Evolutionary conservation across 306 rosid genomes (phyloP).

Genomic region (Medicago ruthenica): DNA sequence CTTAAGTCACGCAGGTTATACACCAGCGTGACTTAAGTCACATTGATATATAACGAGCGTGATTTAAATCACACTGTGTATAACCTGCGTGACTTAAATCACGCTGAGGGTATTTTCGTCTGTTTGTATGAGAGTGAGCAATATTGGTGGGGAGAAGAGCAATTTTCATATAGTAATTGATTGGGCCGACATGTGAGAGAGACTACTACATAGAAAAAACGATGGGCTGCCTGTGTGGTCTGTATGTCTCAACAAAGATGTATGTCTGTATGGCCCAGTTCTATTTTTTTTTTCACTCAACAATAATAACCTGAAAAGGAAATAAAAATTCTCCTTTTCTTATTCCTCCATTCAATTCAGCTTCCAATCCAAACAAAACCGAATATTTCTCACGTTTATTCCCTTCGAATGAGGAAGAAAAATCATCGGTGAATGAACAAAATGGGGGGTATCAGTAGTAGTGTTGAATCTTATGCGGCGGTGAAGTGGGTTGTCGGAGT

Average conservation of each 20-base stretch:
- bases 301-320: constrained; percentile 17
- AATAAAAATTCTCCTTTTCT: not conserved
- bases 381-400: constrained; percentile 25
- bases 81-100: no score
- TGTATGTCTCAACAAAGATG: not conserved
- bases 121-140: no score
- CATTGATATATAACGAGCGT: no score
- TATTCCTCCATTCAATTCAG: not conserved
- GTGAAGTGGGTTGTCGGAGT: constrained; percentile 72
- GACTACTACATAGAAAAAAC: not conserved
- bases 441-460: constrained; percentile 53
- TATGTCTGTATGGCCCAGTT: not conserved
- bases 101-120: no score
- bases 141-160: no score
- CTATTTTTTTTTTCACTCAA: not conserved
- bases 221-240: constrained; percentile 13
- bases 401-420: constrained; percentile 35
- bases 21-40: no score
- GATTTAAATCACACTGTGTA: no score
- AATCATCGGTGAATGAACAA: constrained; percentile 22
- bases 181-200: constrained; percentile 16
- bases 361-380: not conserved
- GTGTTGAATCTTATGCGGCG: constrained; percentile 46
- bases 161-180: not conserved
- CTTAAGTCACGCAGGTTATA: no score